phyloP scores from a whole-genome alignment of 78 protist genomes.

The slime mould (Dictyostelium discoideum) region dicty_2.7 NC_007088.5:1525001-1525500 shows the following conservation, averaged over 20 bases:
- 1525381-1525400: conserved; percentile 20
- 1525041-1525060: conserved; percentile 10
- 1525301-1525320: background rate
- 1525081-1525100: background rate
- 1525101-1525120: background rate
- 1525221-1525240: background rate
- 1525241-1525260: background rate
- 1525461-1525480: background rate
- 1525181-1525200: conserved; percentile 52
- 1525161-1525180: conserved; percentile 5
- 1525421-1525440: conserved; percentile 51
- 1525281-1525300: conserved; percentile 35
- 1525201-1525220: conserved; percentile 10
- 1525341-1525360: background rate
- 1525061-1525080: background rate
- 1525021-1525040: conserved; percentile 10
- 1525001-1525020: conserved; percentile 42
- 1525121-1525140: background rate
- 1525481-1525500: background rate
- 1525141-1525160: background rate
- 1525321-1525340: conserved; percentile 17
- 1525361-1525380: background rate
- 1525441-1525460: background rate
- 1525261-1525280: background rate
- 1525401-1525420: conserved; percentile 45